These are phyloP conservation scores for Nakazawaea populi DNA, from an alignment of 805 yeast genomes.

Conservation along the genomic window DNA sequence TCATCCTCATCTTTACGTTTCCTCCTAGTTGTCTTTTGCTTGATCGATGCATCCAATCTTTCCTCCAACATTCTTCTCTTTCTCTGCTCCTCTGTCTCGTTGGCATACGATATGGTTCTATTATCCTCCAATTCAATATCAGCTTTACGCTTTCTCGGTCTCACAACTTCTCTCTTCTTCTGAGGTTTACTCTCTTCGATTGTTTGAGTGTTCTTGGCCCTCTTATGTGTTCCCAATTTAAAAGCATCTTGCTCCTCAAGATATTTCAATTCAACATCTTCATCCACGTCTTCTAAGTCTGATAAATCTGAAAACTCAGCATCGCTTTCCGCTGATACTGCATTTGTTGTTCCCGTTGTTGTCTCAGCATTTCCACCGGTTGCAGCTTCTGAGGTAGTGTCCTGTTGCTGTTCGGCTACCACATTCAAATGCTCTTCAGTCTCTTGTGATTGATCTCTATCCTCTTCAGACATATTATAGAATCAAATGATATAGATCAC, in stretches of 20 bases:
- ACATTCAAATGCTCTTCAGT: not conserved
- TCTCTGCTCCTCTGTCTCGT: slow-evolving; percentile 28
- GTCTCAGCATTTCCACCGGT: slow-evolving; percentile 1
- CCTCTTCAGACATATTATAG: slow-evolving; percentile 7
- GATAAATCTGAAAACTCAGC: slow-evolving; percentile 27
- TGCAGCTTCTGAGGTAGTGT: not conserved
- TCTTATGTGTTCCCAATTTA: slow-evolving; percentile 28
- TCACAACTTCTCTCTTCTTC: slow-evolving; percentile 14
- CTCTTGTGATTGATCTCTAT: slow-evolving; percentile 11
- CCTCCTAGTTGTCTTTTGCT: slow-evolving; percentile 52
- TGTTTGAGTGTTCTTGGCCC: slow-evolving; percentile 12
- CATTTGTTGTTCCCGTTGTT: slow-evolving; percentile 10
- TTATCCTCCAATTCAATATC: slow-evolving; percentile 18
- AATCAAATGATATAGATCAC: no score
- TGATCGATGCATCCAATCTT: slow-evolving; percentile 70
- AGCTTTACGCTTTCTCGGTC: slow-evolving; percentile 13
- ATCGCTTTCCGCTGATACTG: slow-evolving; percentile 11
- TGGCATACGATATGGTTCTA: slow-evolving; percentile 16
- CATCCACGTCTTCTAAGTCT: slow-evolving; percentile 26
- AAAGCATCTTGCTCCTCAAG: slow-evolving; percentile 30
- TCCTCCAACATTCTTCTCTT: slow-evolving; percentile 78
- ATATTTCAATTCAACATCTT: slow-evolving; percentile 19
- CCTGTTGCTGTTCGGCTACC: not conserved
- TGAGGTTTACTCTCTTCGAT: slow-evolving; percentile 6
- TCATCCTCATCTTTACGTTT: slow-evolving; percentile 84